A percentile compares a stretch with the other conserved stretches of the same genome.
These are phyloP conservation scores for Onygenales sp. DNA, from an alignment of 2,329 filamentous ascomycete genomes.

Conservation along the genomic window DNA sequence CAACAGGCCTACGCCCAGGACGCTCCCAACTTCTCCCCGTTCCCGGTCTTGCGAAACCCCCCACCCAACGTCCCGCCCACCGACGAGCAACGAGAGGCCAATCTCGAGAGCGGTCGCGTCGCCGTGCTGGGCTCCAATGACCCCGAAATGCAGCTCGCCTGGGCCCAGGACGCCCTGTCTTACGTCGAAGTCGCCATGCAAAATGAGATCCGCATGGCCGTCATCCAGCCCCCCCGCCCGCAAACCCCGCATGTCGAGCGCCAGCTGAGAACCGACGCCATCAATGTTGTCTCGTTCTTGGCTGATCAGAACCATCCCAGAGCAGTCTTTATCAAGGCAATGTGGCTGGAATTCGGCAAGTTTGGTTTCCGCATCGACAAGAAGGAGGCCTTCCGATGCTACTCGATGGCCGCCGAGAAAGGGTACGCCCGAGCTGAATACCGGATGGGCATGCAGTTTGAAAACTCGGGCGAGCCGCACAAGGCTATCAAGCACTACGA, in stretches of 20 bases:
- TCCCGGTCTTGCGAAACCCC: slow-evolving; percentile 69
- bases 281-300: slow-evolving; percentile 85
- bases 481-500: slow-evolving; percentile 91
- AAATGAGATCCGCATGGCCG: slow-evolving; percentile 58
- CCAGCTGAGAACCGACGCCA: slow-evolving; percentile 74
- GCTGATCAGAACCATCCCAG: slow-evolving; percentile 88
- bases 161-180: slow-evolving; percentile 84
- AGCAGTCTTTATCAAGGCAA: slow-evolving; percentile 85
- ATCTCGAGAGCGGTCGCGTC: slow-evolving; percentile 72
- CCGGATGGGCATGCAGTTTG: slow-evolving; percentile 95
- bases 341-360: slow-evolving; percentile 97
- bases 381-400: slow-evolving; percentile 84
- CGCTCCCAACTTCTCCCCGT: slow-evolving; percentile 77
- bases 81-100: slow-evolving; percentile 87
- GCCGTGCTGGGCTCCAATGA: slow-evolving; percentile 88
- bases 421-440: slow-evolving; percentile 88
- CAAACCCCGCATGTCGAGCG: slow-evolving; percentile 81
- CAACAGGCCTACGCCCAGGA: slow-evolving; percentile 41
- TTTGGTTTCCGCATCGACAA: slow-evolving; percentile 87
- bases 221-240: slow-evolving; percentile 52
- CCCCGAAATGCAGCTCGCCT: slow-evolving; percentile 90
- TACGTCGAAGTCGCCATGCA: slow-evolving; percentile 81
- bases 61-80: slow-evolving; percentile 86
- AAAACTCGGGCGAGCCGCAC: slow-evolving; percentile 82
- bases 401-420: slow-evolving; percentile 73